Evolutionary conservation across 2,329 filamentous ascomycete genomes (phyloP).

Genomic region (Magnaporthales sp.): DNA sequence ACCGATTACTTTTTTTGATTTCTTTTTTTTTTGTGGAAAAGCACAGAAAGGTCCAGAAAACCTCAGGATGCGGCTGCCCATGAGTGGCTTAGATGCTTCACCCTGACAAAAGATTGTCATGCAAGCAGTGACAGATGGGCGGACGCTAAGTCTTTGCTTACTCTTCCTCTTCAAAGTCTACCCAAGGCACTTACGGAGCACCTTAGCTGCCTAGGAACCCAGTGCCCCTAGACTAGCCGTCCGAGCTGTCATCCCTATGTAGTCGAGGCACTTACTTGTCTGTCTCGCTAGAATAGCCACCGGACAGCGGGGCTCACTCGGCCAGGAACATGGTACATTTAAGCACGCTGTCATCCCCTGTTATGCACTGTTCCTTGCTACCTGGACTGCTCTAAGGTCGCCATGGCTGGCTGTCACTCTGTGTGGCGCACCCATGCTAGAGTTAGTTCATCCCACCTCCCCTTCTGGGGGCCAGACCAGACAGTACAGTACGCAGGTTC

Average conservation of each 20-base stretch:
- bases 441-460: neutral
- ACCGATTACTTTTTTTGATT: neutral
- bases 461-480: neutral
- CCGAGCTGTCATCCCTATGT: neutral
- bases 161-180: neutral
- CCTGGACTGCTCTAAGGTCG: neutral
- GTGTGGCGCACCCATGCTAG: neutral
- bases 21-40: neutral
- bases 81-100: neutral
- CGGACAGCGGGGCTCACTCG: neutral
- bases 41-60: neutral
- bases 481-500: neutral
- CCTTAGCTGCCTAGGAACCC: neutral
- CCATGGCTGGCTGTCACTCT: slow-evolving; percentile 2
- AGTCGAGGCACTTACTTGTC: neutral
- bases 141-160: neutral
- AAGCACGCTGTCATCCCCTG: neutral
- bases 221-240: neutral
- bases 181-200: neutral
- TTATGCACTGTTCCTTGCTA: slow-evolving; percentile 1
- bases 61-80: neutral
- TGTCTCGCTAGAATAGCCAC: neutral
- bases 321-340: slow-evolving; percentile 1
- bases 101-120: neutral
- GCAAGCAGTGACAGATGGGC: neutral